Base-by-base conservation (phyloP, 2,329 filamentous ascomycete species). In the Phyllachora maydis region DNA sequence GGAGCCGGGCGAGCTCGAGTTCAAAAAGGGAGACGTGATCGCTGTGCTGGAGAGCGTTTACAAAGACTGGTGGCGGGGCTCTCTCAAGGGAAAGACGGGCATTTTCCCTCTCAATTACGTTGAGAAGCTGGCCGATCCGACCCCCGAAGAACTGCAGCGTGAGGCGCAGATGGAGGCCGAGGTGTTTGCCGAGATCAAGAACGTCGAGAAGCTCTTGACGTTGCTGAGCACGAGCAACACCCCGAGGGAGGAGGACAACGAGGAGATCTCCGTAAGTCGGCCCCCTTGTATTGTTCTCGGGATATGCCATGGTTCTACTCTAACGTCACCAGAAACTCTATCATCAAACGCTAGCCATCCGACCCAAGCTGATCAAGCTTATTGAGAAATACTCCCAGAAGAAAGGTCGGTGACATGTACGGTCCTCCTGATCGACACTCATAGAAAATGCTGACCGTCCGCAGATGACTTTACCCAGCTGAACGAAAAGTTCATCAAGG, bases 401-500 rank as follows among this genome's bases (percentile, higher is more conserved):
- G 65, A 98, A 98, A 53, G 83, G 82, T 85, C 52, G 25, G 40
- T 23, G 2, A 14, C 11, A 13, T n/a, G n/a, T n/a, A 7, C 10
- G 3, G n/a, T 11, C n/a, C 9, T 10, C 6, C 11, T 3, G 12
- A 25, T 21, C n/a, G n/a, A n/a, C 23, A 21, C 6, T 10, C 4
- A 8, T 20, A 6, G 11, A 11, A 20, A 18, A 9, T 33, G 25
- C 46, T 50, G 31, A 43, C 35, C 15, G 11, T 11, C 5, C 21
- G 7, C 33, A 91, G 88, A 98, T 49, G 88, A 98, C 46, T 95
- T 98, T 42, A 93, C 88, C 3, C 85, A 95, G 44, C 57, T 98
- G 31, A 98, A 98, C 41, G 88, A 98, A 48, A 95, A 95, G 52
- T 98, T 98, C 48, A 95, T 98, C 59, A 98, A 98, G 50, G 88